Conservation (phyloP, 2,329 filamentous ascomycete genomes). For the Cordyceps javanica region DNA sequence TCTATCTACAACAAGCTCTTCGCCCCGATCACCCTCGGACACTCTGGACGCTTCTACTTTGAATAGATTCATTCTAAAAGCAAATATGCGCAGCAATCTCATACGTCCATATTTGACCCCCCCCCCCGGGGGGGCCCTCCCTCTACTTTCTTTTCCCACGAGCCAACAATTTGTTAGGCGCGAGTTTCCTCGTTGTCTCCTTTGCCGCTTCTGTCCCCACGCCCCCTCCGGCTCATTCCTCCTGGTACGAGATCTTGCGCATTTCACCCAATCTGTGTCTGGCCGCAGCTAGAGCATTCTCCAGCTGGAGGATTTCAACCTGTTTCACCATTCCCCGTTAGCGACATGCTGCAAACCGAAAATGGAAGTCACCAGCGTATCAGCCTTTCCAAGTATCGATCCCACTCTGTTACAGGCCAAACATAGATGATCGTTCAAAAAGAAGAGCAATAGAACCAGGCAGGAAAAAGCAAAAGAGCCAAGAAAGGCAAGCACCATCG, state of each 20-base stretch:
- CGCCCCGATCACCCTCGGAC: neutral
- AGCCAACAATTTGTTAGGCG: neutral
- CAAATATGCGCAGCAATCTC: neutral
- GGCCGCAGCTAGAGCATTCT: slow-evolving; percentile 76
- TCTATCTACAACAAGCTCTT: neutral
- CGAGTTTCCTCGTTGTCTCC: neutral
- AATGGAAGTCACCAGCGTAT: neutral
- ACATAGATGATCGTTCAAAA: too few species aligned
- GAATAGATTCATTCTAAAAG: neutral
- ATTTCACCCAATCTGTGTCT: slow-evolving; percentile 87
- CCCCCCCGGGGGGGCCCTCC: neutral
- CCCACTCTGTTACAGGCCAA: neutral
- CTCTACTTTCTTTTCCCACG: neutral
- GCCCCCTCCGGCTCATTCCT: slow-evolving; percentile 45
- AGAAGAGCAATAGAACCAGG: too few species aligned
- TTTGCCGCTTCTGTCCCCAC: neutral
- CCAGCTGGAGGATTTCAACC: slow-evolving; percentile 95
- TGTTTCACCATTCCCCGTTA: slow-evolving; percentile 30
- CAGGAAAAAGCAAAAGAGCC: too few species aligned
- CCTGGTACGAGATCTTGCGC: slow-evolving; percentile 93
- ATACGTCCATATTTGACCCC: neutral
- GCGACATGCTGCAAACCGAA: neutral
- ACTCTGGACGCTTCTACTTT: neutral
- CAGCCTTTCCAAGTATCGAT: neutral
- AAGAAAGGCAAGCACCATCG: too few species aligned